Base-by-base conservation (phyloP, 2,329 filamentous ascomycete species). In the Zasmidium cellare region DNA sequence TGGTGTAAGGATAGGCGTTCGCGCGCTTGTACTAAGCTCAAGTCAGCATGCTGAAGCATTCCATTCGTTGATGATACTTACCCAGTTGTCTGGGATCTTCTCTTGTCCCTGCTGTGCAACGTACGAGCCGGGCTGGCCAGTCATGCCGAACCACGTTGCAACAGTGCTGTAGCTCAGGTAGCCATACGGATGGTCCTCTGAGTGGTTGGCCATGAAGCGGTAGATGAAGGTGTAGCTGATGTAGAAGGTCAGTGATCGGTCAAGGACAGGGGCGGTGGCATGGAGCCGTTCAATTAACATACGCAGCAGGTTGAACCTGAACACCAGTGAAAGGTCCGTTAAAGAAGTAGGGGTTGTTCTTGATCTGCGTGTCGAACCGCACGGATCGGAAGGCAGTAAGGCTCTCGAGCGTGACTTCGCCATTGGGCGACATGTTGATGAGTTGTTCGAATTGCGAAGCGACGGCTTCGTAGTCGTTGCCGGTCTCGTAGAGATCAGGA, bases 21-120 rank as follows among this genome's bases (percentile, higher is more conserved):
- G 66, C 60, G 12, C 70, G 64, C 2, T 58, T 62, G 60, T 70
- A 72, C 58, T 58, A 24, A 46, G n/a, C n/a, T n/a, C n/a, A n/a
- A n/a, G n/a, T n/a, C n/a, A n/a, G n/a, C n/a, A n/a, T n/a, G n/a
- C n/a, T n/a, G n/a, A n/a, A n/a, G n/a, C n/a, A n/a, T n/a, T n/a
- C n/a, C n/a, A n/a, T n/a, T n/a, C n/a, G n/a, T n/a, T n/a, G n/a
- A n/a, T n/a, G n/a, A n/a, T n/a, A n/a, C n/a, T 48, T 49, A 55
- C 47, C 67, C 67, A 71, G 62, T 77, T 74, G 20, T 75, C 65
- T 1, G 76, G 76, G 55, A 77, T 75, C 3, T 68, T 60, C 63
- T 78, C 76, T 24, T 71, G 59, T 31, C 73, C 75, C 3, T 58
- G 59, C 9, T 67, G 66, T 14, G 67, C 67, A 2, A 65, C 55